Percentiles rank a stretch among this genome's conserved stretches.
phyloP scores from a whole-genome alignment of 192 early-diverging fungal species.

The Rhizophagus clarus region DNA sequence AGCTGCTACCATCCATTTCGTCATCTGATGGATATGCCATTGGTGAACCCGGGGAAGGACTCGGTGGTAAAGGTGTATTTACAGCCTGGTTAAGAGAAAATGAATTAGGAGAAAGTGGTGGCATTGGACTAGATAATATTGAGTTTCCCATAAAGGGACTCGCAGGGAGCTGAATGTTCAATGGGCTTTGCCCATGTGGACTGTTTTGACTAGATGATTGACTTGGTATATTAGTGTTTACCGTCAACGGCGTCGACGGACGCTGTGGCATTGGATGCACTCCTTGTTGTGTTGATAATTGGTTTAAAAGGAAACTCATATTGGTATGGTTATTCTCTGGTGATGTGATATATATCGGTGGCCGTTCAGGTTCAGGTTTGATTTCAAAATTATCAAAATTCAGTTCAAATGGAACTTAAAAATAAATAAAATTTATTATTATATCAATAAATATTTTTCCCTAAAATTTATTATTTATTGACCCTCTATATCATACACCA shows the following conservation, averaged over 20 bases:
- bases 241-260: slow-evolving; percentile 42
- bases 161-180: slow-evolving; percentile 41
- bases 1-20: slow-evolving; percentile 47
- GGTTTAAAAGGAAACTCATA: slow-evolving; percentile 26
- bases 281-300: neutral
- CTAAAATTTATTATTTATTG: neutral
- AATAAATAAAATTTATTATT: slow-evolving; percentile 3
- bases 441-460: neutral
- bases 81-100: slow-evolving; percentile 51
- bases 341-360: slow-evolving; percentile 59
- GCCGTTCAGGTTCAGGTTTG: slow-evolving; percentile 49
- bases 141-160: slow-evolving; percentile 31
- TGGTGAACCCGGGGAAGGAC: slow-evolving; percentile 50
- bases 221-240: slow-evolving; percentile 40
- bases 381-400: slow-evolving; percentile 47
- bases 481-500: no score
- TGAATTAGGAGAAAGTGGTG: slow-evolving; percentile 46
- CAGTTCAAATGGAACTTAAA: slow-evolving; percentile 45
- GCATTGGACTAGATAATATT: slow-evolving; percentile 35
- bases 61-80: slow-evolving; percentile 58
- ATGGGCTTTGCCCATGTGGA: slow-evolving; percentile 41
- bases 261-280: slow-evolving; percentile 30
- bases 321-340: slow-evolving; percentile 44
- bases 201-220: slow-evolving; percentile 36
- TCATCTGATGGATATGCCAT: slow-evolving; percentile 44